A percentile compares a stretch with the other conserved stretches of the same genome.
These are phyloP conservation scores for Zygoascus flipseniorum DNA, from an alignment of 805 yeast species.

Conservation along the genomic window DNA sequence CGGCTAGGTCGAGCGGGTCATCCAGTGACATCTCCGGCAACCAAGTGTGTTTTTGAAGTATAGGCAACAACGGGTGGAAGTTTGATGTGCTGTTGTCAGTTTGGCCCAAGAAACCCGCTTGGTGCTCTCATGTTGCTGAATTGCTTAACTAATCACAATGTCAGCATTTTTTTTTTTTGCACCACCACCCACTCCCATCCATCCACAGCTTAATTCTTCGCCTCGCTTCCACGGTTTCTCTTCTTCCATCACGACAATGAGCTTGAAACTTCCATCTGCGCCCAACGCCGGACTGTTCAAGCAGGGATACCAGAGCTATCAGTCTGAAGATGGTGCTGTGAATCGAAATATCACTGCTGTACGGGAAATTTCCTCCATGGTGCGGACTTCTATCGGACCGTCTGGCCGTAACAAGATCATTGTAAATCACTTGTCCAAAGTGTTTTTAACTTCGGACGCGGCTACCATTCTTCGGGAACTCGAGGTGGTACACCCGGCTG, in stretches of 20 bases:
- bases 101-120: too few species aligned
- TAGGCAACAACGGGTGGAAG: background rate
- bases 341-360: slow-evolving; percentile 89
- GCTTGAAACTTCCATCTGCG: slow-evolving; percentile 82
- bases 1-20: slow-evolving; percentile 26
- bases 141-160: background rate
- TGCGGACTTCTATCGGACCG: slow-evolving; percentile 93
- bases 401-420: slow-evolving; percentile 95
- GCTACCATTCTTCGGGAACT: slow-evolving; percentile 94
- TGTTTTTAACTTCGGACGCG: slow-evolving; percentile 92
- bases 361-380: slow-evolving; percentile 84
- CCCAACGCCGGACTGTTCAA: slow-evolving; percentile 92
- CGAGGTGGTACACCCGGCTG: slow-evolving; percentile 75
- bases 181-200: too few species aligned
- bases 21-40: background rate
- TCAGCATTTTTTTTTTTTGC: background rate
- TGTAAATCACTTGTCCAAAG: slow-evolving; percentile 78
- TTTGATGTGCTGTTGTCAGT: too few species aligned
- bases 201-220: slow-evolving; percentile 1
- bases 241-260: slow-evolving; percentile 41
- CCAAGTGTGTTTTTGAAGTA: too few species aligned
- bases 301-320: slow-evolving; percentile 83
- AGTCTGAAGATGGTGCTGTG: slow-evolving; percentile 91
- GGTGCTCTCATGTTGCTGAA: background rate
- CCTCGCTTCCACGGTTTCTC: background rate